Base-by-base conservation (phyloP, 345 rosid genomes). In the Mercurialis annua region DNA sequence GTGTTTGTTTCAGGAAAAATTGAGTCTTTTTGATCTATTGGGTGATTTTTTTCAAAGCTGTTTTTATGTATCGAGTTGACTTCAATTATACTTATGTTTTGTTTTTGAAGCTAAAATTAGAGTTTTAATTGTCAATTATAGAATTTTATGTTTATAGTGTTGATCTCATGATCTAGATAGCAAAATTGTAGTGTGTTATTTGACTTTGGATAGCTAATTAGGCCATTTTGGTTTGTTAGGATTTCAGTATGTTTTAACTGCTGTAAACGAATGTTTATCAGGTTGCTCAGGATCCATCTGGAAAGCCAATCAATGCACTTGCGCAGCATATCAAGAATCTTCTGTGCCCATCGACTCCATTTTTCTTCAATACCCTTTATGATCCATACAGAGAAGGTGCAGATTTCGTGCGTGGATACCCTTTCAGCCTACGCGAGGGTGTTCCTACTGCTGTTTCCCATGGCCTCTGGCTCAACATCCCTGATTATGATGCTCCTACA, bases 401-500 rank as follows among this genome's bases (percentile, higher is more conserved):
- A 10, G 97, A 90, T 68, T 93, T 93, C 51, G 98, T 93, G 48
- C 96, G 98, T 49, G 98, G 98, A 53, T 93, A 89, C 81, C 98
- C 98, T 44, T 93, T 93, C 61, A 93, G 94, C 80, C 88, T 90
- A 0, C 86, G 98, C 0, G 98, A 93, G 81, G 98, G 98, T 80
- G 96, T 82, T 26, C 84, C 90, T 2, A 93, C 98, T 18, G 98
- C 97, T 48, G 94, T 89, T 63, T 93, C 98, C 47, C 98, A 93
- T 66, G 98, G 97, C 59, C 97, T 93, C 50, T 93, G 98, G 98
- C 92, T 93, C 63, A 93, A 93, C 86, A 93, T 93, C 72, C 97
- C 98, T 2, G 98, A 93, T 73, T 93, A 93, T 62, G 98, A 93
- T 71, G 98, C 98, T 11, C 98, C 98, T 1, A 93, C 98, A n/a